Percentiles rank a stretch among this genome's conserved stretches.
Conservation (phyloP, 441 rosid species). For the Gossypium lobatum region DNA sequence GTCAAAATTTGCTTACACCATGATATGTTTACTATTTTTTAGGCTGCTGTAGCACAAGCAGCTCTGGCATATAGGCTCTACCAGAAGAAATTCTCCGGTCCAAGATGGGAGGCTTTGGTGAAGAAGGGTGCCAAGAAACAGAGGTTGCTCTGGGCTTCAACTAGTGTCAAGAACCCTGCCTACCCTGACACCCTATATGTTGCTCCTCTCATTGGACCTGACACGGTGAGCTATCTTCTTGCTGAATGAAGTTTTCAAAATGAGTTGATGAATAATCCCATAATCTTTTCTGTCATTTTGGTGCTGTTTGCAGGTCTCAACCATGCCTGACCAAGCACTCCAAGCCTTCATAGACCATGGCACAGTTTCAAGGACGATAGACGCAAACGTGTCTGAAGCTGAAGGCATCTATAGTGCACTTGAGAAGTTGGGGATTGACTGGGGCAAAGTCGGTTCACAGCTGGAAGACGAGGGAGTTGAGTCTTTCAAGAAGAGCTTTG, state of each 20-base stretch:
- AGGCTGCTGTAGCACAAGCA: slow-evolving; percentile 99
- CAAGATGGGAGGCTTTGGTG: slow-evolving; percentile 89
- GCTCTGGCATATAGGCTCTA: slow-evolving; percentile 83
- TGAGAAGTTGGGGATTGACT: slow-evolving; percentile 92
- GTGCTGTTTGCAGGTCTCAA: slow-evolving; percentile 57
- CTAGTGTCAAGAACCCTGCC: slow-evolving; percentile 91
- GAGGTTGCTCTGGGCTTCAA: slow-evolving; percentile 94
- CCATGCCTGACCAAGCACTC: slow-evolving; percentile 99
- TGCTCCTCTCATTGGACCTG: slow-evolving; percentile 89
- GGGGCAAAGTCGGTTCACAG: slow-evolving; percentile 74
- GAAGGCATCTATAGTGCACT: slow-evolving; percentile 93
- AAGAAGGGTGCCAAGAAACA: slow-evolving; percentile 98
- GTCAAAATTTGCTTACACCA: slow-evolving; percentile 8
- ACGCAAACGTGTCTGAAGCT: slow-evolving; percentile 77
- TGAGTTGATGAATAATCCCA: neutral
- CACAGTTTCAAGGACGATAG: slow-evolving; percentile 76
- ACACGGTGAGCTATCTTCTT: slow-evolving; percentile 55
- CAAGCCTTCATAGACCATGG: slow-evolving; percentile 90
- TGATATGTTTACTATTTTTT: slow-evolving; percentile 15
- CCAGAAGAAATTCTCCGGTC: slow-evolving; percentile 94
- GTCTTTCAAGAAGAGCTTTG: slow-evolving; percentile 89
- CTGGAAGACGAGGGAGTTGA: slow-evolving; percentile 91
- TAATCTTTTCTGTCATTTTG: neutral
- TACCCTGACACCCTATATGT: slow-evolving; percentile 87
- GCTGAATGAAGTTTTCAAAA: neutral